A percentile compares a stretch with the other conserved stretches of the same genome.
phyloP scores from a whole-genome alignment of 2,329 filamentous ascomycete species.

The Alternaria metachromatica region DNA sequence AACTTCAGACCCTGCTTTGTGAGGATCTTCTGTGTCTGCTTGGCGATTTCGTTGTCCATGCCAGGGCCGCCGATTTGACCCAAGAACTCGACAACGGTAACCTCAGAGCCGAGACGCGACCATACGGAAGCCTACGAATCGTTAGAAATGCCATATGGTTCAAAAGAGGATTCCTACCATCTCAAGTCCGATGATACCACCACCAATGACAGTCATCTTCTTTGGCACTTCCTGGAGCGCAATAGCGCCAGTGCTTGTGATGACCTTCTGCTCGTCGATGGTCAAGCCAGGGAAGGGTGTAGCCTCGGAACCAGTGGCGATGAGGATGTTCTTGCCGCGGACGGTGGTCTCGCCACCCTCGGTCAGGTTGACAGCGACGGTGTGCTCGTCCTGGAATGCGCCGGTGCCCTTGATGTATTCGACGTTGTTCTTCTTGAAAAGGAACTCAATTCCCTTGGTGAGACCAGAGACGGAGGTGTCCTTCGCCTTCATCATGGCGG shows the following conservation, averaged over 20 bases:
- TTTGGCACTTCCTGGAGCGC: slow-evolving; percentile 89
- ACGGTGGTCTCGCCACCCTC: slow-evolving; percentile 91
- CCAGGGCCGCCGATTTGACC: slow-evolving; percentile 96
- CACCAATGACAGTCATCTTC: slow-evolving; percentile 96
- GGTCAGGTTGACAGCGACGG: slow-evolving; percentile 85
- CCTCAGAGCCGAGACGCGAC: slow-evolving; percentile 90
- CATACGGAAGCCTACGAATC: slow-evolving; percentile 76
- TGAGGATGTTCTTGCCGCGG: slow-evolving; percentile 94
- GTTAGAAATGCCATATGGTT: slow-evolving; percentile 23
- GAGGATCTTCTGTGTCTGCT: slow-evolving; percentile 89
- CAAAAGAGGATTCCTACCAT: slow-evolving; percentile 65
- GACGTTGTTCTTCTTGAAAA: slow-evolving; percentile 99
- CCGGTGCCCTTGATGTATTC: slow-evolving; percentile 96
- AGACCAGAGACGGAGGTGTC: slow-evolving; percentile 86
- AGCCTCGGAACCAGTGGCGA: slow-evolving; percentile 93
- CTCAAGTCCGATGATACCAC: slow-evolving; percentile 97
- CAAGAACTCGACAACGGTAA: slow-evolving; percentile 97
- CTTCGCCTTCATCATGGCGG: slow-evolving; percentile 98
- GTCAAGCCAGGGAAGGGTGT: slow-evolving; percentile 96
- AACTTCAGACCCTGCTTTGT: slow-evolving; percentile 98
- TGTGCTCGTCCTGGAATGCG: slow-evolving; percentile 86
- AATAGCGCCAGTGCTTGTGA: slow-evolving; percentile 95
- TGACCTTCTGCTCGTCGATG: slow-evolving; percentile 96
- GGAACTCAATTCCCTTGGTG: slow-evolving; percentile 96
- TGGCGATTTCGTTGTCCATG: slow-evolving; percentile 94